Percentiles rank a stretch among this genome's conserved stretches.
Conservation (phyloP, 2,329 filamentous ascomycete genomes). For the Hypoxylon rubiginosum region DNA sequence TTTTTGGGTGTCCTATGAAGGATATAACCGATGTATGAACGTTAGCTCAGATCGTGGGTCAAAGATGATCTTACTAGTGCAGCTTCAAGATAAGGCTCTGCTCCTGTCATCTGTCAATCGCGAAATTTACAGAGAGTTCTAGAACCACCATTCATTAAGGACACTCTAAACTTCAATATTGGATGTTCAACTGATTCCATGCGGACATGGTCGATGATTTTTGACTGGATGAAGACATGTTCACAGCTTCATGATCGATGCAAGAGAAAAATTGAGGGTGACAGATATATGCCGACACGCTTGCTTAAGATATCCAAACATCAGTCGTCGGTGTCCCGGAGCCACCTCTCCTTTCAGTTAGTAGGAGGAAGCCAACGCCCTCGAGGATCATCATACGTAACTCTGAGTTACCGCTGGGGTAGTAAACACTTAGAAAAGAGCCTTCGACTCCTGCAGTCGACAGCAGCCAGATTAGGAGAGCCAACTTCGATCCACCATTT, state of each 20-base stretch:
- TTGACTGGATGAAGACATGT: conserved; percentile 13
- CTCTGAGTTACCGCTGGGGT: conserved; percentile 21
- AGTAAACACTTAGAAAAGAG: conserved; percentile 6
- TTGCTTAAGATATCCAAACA: conserved; percentile 8
- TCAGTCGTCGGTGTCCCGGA: background rate
- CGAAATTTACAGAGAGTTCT: background rate
- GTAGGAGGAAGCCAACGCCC: conserved; percentile 7
- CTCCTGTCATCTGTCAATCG: too few species aligned
- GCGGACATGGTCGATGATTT: conserved; percentile 13
- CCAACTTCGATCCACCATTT: background rate
- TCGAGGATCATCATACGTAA: background rate
- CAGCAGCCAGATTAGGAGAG: background rate
- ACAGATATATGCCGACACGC: conserved; percentile 4
- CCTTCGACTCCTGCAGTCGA: conserved; percentile 10
- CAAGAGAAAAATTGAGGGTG: background rate
- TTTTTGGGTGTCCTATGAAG: conserved; percentile 4
- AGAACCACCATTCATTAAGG: background rate
- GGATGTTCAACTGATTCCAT: conserved; percentile 7
- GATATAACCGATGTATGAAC: conserved; percentile 1
- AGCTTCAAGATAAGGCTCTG: background rate
- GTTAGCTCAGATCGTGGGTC: conserved; percentile 5
- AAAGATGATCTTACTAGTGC: conserved; percentile 5
- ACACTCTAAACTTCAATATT: conserved; percentile 6
- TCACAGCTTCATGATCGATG: conserved; percentile 7
- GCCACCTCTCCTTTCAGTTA: conserved; percentile 5